These are phyloP conservation scores for Penicillium lagena DNA, from an alignment of 495 filamentous ascomycete species.

Conservation along the genomic window DNA sequence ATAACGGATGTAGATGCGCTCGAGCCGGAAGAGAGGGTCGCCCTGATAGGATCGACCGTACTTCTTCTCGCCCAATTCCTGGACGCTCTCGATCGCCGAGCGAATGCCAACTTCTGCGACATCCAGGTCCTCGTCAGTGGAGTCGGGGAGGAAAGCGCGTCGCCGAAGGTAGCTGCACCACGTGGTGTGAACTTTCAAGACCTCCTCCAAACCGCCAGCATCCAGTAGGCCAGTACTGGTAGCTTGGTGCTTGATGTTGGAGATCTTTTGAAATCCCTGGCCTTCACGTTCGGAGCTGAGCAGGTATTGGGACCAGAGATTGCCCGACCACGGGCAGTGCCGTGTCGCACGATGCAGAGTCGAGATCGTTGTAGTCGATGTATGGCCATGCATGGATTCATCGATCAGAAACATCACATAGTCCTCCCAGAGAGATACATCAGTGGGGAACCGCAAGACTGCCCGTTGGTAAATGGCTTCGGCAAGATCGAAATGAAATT, in stretches of 20 bases:
- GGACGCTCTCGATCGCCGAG: conserved; percentile 75
- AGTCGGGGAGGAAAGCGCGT: conserved; percentile 65
- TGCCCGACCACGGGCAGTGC: conserved; percentile 88
- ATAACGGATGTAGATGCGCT: conserved; percentile 87
- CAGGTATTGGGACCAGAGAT: conserved; percentile 84
- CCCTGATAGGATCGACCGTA: conserved; percentile 73
- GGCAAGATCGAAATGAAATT: conserved; percentile 55
- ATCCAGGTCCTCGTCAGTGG: conserved; percentile 84
- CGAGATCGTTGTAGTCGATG: conserved; percentile 35
- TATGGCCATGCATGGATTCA: conserved; percentile 30
- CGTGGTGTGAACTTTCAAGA: conserved; percentile 80
- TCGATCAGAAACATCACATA: conserved; percentile 66
- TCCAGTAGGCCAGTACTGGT: conserved; percentile 75
- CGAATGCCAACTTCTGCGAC: conserved; percentile 85
- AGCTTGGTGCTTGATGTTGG: conserved; percentile 84
- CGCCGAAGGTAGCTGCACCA: conserved; percentile 93
- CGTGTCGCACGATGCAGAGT: conserved; percentile 70
- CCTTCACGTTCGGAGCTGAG: conserved; percentile 72
- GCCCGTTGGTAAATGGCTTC: conserved; percentile 75
- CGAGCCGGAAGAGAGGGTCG: conserved; percentile 80
- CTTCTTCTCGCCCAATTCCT: conserved; percentile 66
- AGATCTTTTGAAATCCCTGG: conserved; percentile 69
- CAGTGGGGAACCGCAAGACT: conserved; percentile 58
- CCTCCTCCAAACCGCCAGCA: conserved; percentile 69
- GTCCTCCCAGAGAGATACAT: conserved; percentile 72